Percentiles rank a stretch among this genome's conserved stretches.
These are phyloP conservation scores for Selenicereus undatus DNA, from an alignment of 148 eudicot genomes.

Conservation along the genomic window DNA sequence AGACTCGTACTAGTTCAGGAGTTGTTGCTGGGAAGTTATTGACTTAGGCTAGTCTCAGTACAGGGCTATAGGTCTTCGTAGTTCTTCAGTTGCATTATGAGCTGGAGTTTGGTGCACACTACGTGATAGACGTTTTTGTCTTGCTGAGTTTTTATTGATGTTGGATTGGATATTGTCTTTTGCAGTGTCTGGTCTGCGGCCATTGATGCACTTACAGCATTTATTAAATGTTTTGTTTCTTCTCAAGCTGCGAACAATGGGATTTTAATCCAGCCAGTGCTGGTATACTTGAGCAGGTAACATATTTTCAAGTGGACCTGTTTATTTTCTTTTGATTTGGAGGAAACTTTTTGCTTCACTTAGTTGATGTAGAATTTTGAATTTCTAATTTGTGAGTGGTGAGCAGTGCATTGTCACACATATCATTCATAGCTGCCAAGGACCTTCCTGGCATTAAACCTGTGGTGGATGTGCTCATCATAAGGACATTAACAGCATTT, in stretches of 20 bases:
- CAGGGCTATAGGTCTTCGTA: neutral
- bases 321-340: conserved; percentile 12
- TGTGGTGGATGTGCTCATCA: conserved; percentile 54
- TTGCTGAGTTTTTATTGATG: conserved; percentile 9
- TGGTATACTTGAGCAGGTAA: conserved; percentile 83
- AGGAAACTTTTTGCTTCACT: neutral
- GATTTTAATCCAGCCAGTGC: conserved; percentile 93
- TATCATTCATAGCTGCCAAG: conserved; percentile 53
- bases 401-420: conserved; percentile 68
- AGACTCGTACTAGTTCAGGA: neutral
- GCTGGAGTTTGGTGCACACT: neutral
- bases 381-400: conserved; percentile 20
- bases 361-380: neutral
- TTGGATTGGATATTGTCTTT: conserved; percentile 16
- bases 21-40: neutral
- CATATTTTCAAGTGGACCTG: neutral
- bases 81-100: neutral
- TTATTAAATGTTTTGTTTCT: conserved; percentile 73
- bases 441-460: conserved; percentile 51
- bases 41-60: neutral
- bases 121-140: neutral
- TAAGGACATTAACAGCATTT: conserved; percentile 67
- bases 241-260: conserved; percentile 54
- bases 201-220: conserved; percentile 86
- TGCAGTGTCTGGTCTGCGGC: conserved; percentile 88